These are phyloP conservation scores for Paecilomyces sp. DNA, from an alignment of 2,329 filamentous ascomycete species.

Conservation along the genomic window DNA sequence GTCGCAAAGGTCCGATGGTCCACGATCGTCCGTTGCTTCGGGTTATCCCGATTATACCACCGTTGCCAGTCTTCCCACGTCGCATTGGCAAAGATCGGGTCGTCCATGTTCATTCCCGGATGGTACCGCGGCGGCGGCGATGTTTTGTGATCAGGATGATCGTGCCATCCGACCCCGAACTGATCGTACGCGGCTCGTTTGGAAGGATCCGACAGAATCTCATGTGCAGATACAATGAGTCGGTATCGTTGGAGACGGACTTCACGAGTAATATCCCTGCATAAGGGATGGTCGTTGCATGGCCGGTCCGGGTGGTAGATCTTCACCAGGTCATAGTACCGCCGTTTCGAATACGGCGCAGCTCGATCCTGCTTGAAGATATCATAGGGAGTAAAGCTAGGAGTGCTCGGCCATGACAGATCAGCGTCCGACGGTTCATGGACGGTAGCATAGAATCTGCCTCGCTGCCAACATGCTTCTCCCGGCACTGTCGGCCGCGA, in stretches of 20 bases:
- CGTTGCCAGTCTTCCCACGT: constrained; percentile 98
- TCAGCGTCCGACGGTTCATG: constrained; percentile 21
- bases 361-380: constrained; percentile 60
- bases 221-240: constrained; percentile 78
- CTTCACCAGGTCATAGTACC: constrained; percentile 89
- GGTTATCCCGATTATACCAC: constrained; percentile 56
- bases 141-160: constrained; percentile 28
- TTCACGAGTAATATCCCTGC: constrained; percentile 47
- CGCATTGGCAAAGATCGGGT: constrained; percentile 61
- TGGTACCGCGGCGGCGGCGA: constrained; percentile 12
- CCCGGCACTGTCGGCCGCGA: constrained; percentile 8
- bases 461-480: constrained; percentile 11
- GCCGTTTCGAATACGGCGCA: constrained; percentile 70
- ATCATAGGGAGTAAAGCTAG: constrained; percentile 70
- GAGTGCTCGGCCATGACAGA: constrained; percentile 37
- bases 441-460: constrained; percentile 26
- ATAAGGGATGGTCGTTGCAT: constrained; percentile 34
- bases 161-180: constrained; percentile 73
- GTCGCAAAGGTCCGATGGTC: constrained; percentile 72
- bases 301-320: constrained; percentile 83
- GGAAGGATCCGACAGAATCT: constrained; percentile 72
- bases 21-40: constrained; percentile 48
- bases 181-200: constrained; percentile 77
- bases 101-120: constrained; percentile 28
- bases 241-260: constrained; percentile 81